Base-by-base conservation (phyloP, 768 basidiomycete species). In the Suillus variegatus region DNA sequence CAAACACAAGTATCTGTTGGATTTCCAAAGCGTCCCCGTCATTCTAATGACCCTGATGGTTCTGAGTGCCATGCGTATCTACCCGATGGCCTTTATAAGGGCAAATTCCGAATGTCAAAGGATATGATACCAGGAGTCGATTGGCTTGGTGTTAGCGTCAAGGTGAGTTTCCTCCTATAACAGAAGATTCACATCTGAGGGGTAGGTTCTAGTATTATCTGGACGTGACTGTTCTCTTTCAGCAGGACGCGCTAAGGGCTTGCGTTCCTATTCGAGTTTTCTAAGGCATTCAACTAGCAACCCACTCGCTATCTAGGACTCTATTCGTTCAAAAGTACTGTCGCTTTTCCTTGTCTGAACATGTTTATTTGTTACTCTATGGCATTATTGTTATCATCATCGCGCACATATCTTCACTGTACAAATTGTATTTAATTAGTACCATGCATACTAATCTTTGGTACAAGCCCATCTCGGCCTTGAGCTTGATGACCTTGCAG, bases 41-140 rank as follows among this genome's bases (percentile, higher is more conserved):
- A 74, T 49, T 68, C 73, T 46, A 74, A 79, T 51, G 66, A 73
- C 47, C 85, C 86, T 69, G 82, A 84, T 4, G 77, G 84, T 3
- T 66, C 85, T 61, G 82, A 85, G 44, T 76, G 76, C 0, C 81
- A 84, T 51, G 75, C 79, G 9, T 71, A 81, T 20, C 80, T 89
- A 40, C 90, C 91, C 1, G 89, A 92, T 71, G 91, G 91, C 14
- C 80, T 92, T 2, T 85, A 83, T 69, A 89, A 88, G 71, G 82
- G 85, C 60, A 84, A 84, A 64, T 77, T 92, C 38, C 73, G 78
- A 38, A 74, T 92, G 7, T 77, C 82, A 56, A 83, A 82, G 69
- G 82, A 84, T 63, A 86, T 91, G 83, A 73, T 91, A 25, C 88
- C 89, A 16, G 82, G 81, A 60, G 83, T 90, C 62, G 84, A 89